phyloP scores from a whole-genome alignment of 495 filamentous ascomycete species.

The Immersiella caudata region DNA sequence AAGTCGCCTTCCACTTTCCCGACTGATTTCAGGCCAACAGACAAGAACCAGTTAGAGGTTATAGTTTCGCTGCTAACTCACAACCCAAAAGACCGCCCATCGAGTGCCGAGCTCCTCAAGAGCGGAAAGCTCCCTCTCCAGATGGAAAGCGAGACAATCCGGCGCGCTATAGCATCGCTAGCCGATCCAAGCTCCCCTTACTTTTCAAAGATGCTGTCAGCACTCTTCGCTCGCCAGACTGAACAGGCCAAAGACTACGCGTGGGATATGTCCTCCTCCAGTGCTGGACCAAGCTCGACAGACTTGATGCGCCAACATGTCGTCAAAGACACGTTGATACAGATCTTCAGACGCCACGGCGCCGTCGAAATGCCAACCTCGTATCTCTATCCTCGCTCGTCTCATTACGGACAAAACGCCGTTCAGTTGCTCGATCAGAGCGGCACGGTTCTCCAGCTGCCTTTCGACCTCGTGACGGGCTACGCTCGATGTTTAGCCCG shows the following conservation, averaged over 20 bases:
- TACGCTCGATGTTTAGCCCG: constrained; percentile 84
- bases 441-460: constrained; percentile 85
- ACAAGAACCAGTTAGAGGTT: constrained; percentile 72
- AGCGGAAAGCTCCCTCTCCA: constrained; percentile 87
- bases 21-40: constrained; percentile 69
- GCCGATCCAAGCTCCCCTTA: constrained; percentile 84
- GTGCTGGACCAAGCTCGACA: constrained; percentile 53
- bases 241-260: constrained; percentile 81
- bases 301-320: constrained; percentile 71
- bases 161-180: constrained; percentile 76
- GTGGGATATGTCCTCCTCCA: constrained; percentile 73
- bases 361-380: constrained; percentile 79
- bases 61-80: constrained; percentile 81
- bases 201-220: constrained; percentile 83
- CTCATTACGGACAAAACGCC: constrained; percentile 66
- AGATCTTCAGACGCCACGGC: constrained; percentile 88
- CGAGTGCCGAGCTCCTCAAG: constrained; percentile 79
- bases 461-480: constrained; percentile 88
- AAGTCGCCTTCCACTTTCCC: constrained; percentile 71
- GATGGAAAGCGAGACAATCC: constrained; percentile 88
- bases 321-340: constrained; percentile 73
- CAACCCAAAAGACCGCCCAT: constrained; percentile 77
- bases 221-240: constrained; percentile 71
- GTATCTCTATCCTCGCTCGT: constrained; percentile 77
- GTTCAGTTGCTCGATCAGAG: constrained; percentile 79